Base-by-base conservation (phyloP, 2,329 filamentous ascomycete genomes). In the Alternaria angustiovoidea region DNA sequence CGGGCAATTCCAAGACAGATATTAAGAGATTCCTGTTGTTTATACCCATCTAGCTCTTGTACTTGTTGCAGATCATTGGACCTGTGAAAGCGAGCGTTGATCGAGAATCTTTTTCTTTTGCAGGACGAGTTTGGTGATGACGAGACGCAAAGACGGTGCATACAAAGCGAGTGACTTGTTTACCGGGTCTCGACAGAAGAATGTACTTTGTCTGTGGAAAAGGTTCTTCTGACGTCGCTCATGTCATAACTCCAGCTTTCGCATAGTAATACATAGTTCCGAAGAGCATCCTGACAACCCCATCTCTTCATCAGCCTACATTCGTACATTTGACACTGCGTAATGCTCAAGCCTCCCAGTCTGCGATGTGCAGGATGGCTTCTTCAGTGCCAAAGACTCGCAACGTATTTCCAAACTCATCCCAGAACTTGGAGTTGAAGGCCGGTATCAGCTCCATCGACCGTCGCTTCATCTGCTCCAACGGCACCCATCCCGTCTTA, bases 321-420 rank as follows among this genome's bases (percentile, higher is more conserved):
- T 12, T 7, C 20, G 12, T 26, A 24, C 20, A 49, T 14, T 1
- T 8, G 20, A 36, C 7, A 20, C 38, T 49, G 32, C 39, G 28
- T 11, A 14, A 12, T n/a, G 26, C 42, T 49, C 34, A 51, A 20
- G 41, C 16, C 22, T 51, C 53, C 73, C 72, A 75, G 0, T 65
- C 59, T 14, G 66, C 67, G 28, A 76, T 66, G 42, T 64, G 68
- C 26, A 75, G 57, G 5, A 75, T 67, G 9, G 63, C 80, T 72
- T 89, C 87, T 47, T 81, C 69, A 0, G 86, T 88, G 2, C 87
- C 87, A 76, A 88, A 89, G 1, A 88, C 83, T 39, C 87, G 79
- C 56, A 89, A 70, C 63, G 82, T 86, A 65, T 89, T 89, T 1
- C 84, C 84, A 70, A 88, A 88, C 9, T 82, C 72, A 4, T 75